Percentiles rank a stretch among this genome's conserved stretches.
Conservation (phyloP, 192 early-diverging fungal genomes). For the Dissophora ornata region DNA sequence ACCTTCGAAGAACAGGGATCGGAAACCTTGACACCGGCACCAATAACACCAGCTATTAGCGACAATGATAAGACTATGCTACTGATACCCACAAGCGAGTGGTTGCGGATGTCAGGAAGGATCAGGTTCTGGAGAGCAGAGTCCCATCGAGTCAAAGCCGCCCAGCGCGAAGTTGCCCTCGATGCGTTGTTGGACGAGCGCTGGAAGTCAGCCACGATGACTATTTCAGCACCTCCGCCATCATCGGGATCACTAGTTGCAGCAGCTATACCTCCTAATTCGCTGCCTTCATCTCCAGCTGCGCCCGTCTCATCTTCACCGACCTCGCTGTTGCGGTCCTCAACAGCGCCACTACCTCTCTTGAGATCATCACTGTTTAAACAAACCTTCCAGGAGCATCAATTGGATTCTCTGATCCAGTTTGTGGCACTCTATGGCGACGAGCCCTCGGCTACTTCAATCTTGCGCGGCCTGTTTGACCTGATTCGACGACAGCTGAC, state of each 20-base stretch:
- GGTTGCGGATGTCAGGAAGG: slow-evolving; percentile 29
- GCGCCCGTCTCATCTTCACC: slow-evolving; percentile 4
- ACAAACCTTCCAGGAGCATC: slow-evolving; percentile 38
- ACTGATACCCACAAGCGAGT: slow-evolving; percentile 26
- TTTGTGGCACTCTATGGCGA: slow-evolving; percentile 30
- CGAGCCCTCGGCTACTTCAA: slow-evolving; percentile 33
- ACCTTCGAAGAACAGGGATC: too few species aligned
- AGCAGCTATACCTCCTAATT: neutral
- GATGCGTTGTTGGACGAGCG: slow-evolving; percentile 27
- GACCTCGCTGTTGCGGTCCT: neutral
- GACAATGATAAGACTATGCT: slow-evolving; percentile 35
- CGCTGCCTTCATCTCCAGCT: slow-evolving; percentile 3
- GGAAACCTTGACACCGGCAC: neutral
- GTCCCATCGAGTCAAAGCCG: slow-evolving; percentile 38
- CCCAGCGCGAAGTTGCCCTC: slow-evolving; percentile 23
- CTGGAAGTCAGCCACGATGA: slow-evolving; percentile 13
- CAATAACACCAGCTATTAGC: neutral
- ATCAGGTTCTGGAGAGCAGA: slow-evolving; percentile 49
- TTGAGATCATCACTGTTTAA: slow-evolving; percentile 13
- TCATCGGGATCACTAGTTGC: slow-evolving; percentile 21
- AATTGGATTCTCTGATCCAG: slow-evolving; percentile 30
- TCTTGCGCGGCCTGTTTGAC: slow-evolving; percentile 34
- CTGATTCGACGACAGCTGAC: slow-evolving; percentile 31
- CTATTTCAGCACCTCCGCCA: slow-evolving; percentile 18
- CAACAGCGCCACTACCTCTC: neutral